phyloP scores from a whole-genome alignment of 805 yeast genomes.

The Brettanomyces naardenensis region DNA sequence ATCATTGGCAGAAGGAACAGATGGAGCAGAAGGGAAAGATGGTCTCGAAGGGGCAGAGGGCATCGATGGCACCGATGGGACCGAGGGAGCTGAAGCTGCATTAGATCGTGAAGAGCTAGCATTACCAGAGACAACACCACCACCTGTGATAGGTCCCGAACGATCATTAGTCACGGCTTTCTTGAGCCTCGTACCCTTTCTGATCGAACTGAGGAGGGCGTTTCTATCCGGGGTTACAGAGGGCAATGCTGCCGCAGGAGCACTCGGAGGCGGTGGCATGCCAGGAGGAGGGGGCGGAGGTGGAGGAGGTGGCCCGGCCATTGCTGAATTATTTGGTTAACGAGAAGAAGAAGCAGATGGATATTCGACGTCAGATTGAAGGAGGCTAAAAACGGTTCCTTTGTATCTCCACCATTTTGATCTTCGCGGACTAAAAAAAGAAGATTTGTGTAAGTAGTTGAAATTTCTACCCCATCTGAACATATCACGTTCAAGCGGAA shows the following conservation, averaged over 20 bases:
- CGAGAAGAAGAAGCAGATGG: slow-evolving; percentile 1
- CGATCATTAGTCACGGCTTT: slow-evolving; percentile 62
- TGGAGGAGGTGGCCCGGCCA: slow-evolving; percentile 51
- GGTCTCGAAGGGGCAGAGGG: slow-evolving; percentile 10
- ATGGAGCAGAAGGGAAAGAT: slow-evolving; percentile 4
- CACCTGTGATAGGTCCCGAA: slow-evolving; percentile 41
- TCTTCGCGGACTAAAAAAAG: no score
- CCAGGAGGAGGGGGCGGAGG: slow-evolving; percentile 45
- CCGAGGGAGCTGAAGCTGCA: slow-evolving; percentile 8
- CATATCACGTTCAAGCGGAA: no score
- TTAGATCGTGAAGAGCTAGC: slow-evolving; percentile 8
- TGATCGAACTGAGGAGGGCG: slow-evolving; percentile 72
- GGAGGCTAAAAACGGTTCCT: no score
- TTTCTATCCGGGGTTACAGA: slow-evolving; percentile 32
- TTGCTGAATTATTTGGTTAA: slow-evolving; percentile 8
- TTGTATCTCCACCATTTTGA: no score
- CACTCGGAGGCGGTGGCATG: slow-evolving; percentile 35
- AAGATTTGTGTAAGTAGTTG: no score
- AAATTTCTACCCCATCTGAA: no score
- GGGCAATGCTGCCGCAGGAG: slow-evolving; percentile 24
- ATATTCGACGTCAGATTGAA: no score
- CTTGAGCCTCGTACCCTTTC: slow-evolving; percentile 56
- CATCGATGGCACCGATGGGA: slow-evolving; percentile 19
- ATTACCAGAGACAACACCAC: slow-evolving; percentile 21
- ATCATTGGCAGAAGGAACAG: slow-evolving; percentile 17